Evolutionary conservation across 768 basidiomycete species (phyloP).

Genomic region (Calocybe gangraenosa): DNA sequence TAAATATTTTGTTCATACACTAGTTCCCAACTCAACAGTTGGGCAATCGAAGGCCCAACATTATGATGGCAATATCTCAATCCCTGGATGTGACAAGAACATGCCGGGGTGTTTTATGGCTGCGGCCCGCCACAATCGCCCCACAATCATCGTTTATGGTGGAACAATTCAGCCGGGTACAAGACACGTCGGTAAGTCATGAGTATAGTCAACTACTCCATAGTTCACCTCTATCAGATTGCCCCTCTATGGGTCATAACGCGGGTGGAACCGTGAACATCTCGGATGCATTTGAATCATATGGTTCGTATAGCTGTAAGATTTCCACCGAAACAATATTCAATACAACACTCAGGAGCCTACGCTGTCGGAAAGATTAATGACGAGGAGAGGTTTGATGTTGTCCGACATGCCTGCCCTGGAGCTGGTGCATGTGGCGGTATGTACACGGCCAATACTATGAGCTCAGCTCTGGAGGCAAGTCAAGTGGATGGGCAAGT

Average conservation of each 20-base stretch:
- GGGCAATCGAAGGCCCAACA: constrained; percentile 61
- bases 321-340: background rate
- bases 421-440: constrained; percentile 84
- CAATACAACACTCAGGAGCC: constrained; percentile 46
- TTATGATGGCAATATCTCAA: constrained; percentile 83
- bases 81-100: constrained; percentile 91
- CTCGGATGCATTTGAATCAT: constrained; percentile 82
- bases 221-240: constrained; percentile 39
- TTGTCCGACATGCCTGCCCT: constrained; percentile 82
- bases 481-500: background rate
- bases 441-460: constrained; percentile 90
- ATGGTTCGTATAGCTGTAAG: constrained; percentile 39
- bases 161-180: constrained; percentile 79
- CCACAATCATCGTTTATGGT: constrained; percentile 84
- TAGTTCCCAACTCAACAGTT: background rate
- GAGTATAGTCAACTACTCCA: constrained; percentile 26
- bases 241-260: constrained; percentile 70
- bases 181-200: constrained; percentile 53
- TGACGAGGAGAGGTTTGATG: constrained; percentile 80
- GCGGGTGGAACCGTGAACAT: constrained; percentile 85
- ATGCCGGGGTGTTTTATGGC: constrained; percentile 91
- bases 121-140: constrained; percentile 81
- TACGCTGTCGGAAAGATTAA: constrained; percentile 71
- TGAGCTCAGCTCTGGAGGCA: constrained; percentile 80
- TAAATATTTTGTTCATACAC: constrained; percentile 20